These are phyloP conservation scores for Amphibolis antarctica DNA, from an alignment of 106 monocot species.

Conservation along the genomic window DNA sequence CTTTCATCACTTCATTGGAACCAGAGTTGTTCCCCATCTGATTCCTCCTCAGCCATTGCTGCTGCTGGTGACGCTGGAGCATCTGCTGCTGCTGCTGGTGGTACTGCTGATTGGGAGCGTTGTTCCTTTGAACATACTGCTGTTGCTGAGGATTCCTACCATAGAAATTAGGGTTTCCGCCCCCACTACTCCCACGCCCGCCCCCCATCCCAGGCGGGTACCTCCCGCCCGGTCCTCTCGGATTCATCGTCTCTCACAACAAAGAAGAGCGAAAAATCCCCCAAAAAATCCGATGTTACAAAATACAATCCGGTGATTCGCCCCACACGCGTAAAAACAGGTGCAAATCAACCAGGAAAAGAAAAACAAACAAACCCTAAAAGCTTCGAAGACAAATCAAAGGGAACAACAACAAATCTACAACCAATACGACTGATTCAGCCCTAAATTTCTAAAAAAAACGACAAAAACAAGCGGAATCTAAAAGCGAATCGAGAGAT, in stretches of 20 bases:
- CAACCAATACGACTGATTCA: no score
- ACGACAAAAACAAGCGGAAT: no score
- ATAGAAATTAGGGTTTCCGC: conserved; percentile 23
- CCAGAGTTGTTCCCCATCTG: conserved; percentile 28
- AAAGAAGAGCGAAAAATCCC: neutral
- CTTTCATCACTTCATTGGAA: conserved; percentile 2
- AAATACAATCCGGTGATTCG: conserved; percentile 1
- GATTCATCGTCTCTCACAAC: conserved; percentile 18
- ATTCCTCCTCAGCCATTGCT: conserved; percentile 67
- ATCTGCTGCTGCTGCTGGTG: conserved; percentile 10
- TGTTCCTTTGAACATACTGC: conserved; percentile 18
- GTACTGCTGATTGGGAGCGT: conserved; percentile 14
- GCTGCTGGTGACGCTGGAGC: conserved; percentile 43
- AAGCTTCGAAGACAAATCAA: no score
- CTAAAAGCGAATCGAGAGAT: no score
- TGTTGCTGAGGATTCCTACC: conserved; percentile 19
- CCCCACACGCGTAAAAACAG: no score
- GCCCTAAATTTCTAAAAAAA: no score
- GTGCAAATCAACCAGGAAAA: no score
- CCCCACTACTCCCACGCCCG: conserved; percentile 24
- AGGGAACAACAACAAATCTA: no score
- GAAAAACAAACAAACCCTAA: no score
- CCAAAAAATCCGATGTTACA: neutral
- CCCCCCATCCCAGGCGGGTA: conserved; percentile 45
- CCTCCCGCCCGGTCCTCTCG: conserved; percentile 21